A percentile compares a stretch with the other conserved stretches of the same genome.
Conservation (phyloP, 139 green algal genomes). For the Chlamydomonas incerta region DNA sequence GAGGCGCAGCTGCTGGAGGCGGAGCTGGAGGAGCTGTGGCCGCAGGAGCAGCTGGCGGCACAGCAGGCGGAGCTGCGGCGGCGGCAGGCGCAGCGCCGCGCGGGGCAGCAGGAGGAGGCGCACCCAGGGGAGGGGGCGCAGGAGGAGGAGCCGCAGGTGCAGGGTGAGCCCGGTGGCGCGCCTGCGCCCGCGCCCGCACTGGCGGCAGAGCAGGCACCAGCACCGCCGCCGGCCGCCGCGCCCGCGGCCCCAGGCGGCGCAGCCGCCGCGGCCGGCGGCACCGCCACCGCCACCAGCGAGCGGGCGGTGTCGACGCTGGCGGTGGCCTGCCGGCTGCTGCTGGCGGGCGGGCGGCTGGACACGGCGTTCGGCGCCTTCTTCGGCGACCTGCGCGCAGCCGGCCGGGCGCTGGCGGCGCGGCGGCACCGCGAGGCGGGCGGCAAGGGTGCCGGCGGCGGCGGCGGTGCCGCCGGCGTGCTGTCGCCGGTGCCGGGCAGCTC, state of each 20-base stretch:
- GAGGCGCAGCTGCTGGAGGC: background rate
- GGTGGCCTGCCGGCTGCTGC: slow-evolving; percentile 32
- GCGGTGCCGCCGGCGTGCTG: too few relatives aligned
- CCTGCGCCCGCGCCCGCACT: too few relatives aligned
- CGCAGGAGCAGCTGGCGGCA: background rate
- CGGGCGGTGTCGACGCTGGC: slow-evolving; percentile 27
- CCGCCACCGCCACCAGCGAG: background rate
- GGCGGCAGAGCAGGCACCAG: too few relatives aligned
- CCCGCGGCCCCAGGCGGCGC: too few relatives aligned
- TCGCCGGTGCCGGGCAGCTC: too few relatives aligned
- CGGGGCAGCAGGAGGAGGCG: background rate
- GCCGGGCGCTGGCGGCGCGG: background rate
- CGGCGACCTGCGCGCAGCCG: background rate
- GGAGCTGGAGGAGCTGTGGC: too few relatives aligned
- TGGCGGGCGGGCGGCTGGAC: slow-evolving; percentile 17
- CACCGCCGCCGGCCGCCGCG: too few relatives aligned
- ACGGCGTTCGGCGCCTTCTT: slow-evolving; percentile 6
- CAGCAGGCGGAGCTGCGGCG: background rate
- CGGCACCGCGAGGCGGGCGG: background rate
- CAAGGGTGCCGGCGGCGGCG: background rate
- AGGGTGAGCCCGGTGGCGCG: background rate
- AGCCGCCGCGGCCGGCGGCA: background rate
- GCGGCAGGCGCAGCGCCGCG: background rate
- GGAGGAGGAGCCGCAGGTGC: background rate
- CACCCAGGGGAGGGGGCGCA: background rate